A percentile compares a stretch with the other conserved stretches of the same genome.
Conservation (phyloP, 1,284 basidiomycete species). For the Ustilago lituana region DNA sequence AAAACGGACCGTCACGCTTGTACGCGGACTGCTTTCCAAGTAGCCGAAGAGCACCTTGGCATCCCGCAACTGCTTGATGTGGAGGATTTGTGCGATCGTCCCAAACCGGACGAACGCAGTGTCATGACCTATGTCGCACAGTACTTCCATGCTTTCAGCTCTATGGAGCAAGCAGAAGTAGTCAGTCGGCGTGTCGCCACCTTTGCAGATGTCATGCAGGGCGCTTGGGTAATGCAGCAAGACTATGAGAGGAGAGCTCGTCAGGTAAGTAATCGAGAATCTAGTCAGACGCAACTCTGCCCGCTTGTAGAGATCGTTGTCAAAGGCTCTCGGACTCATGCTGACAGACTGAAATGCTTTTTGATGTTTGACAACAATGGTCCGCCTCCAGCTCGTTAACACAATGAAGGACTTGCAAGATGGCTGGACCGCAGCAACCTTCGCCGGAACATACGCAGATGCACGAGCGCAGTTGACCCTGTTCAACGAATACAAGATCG, state of each 20-base stretch:
- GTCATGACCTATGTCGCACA: conserved; percentile 96
- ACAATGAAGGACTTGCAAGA: conserved; percentile 42
- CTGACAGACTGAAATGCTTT: no score
- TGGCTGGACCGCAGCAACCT: conserved; percentile 52
- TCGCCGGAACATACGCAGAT: conserved; percentile 73
- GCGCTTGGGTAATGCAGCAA: conserved; percentile 76
- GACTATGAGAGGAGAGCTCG: conserved; percentile 91
- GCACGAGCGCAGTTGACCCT: conserved; percentile 79
- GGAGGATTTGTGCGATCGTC: conserved; percentile 89
- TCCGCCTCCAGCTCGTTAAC: conserved; percentile 50
- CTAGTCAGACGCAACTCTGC: background rate
- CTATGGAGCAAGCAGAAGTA: conserved; percentile 95
- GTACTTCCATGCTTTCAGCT: conserved; percentile 97
- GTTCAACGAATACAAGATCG: conserved; percentile 85
- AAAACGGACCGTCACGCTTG: conserved; percentile 72
- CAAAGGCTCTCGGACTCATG: conserved; percentile 70
- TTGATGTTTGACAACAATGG: no score
- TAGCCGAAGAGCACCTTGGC: conserved; percentile 39
- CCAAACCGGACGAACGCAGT: conserved; percentile 89
- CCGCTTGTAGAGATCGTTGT: background rate
- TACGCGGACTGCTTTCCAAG: conserved; percentile 40
- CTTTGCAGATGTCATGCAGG: conserved; percentile 92
- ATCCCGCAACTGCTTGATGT: conserved; percentile 90
- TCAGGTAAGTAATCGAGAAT: conserved; percentile 73
- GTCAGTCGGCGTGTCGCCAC: conserved; percentile 92